Evolutionary conservation across 2,329 filamentous ascomycete genomes (phyloP).

Genomic region (Diaporthe sp.): DNA sequence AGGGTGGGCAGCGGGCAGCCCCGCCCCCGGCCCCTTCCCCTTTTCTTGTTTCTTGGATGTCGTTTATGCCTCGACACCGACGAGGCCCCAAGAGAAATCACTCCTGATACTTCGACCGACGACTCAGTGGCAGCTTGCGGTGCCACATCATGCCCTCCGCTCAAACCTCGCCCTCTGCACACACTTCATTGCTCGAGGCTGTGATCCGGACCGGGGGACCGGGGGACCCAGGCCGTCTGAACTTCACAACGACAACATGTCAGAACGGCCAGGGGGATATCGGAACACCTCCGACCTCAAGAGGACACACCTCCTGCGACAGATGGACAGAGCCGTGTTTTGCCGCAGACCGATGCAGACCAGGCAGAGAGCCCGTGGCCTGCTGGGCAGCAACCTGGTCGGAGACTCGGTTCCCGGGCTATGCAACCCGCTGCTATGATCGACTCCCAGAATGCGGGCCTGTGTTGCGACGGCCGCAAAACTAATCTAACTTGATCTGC

Average conservation of each 20-base stretch:
- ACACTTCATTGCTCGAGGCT: neutral
- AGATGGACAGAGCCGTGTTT: neutral
- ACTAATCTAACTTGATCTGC: neutral
- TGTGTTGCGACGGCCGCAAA: neutral
- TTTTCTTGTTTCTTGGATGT: neutral
- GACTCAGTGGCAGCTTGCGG: neutral
- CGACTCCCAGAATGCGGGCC: neutral
- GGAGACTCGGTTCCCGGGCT: neutral
- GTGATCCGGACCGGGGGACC: neutral
- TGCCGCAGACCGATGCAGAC: neutral
- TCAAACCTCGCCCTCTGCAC: neutral
- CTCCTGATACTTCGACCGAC: conserved; percentile 11
- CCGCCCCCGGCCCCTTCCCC: neutral
- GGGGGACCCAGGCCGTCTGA: conserved; percentile 11
- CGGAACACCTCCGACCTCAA: conserved; percentile 1
- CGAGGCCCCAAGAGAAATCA: neutral
- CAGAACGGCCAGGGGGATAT: neutral
- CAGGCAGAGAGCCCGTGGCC: neutral
- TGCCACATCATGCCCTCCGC: conserved; percentile 10
- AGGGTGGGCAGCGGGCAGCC: too few relatives aligned
- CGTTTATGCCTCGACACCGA: neutral
- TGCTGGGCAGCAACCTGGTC: neutral
- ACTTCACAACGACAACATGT: neutral
- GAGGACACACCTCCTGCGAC: conserved; percentile 14
- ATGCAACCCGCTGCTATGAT: neutral